These are phyloP conservation scores for Conticribra weissflogii DNA, from an alignment of 108 stramenopile genomes.

Conservation along the genomic window DNA sequence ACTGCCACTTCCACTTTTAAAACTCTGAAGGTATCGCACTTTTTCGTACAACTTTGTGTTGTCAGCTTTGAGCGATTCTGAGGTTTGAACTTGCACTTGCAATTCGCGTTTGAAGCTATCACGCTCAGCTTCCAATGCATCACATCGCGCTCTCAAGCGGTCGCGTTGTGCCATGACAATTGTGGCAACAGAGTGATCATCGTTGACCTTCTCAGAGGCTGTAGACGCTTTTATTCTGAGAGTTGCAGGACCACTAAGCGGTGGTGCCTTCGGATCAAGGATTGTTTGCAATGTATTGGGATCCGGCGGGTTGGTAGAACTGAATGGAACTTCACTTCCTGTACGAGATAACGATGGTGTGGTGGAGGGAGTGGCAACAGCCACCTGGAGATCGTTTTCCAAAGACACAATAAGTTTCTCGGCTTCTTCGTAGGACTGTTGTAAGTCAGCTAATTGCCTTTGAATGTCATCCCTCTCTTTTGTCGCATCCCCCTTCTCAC, in stretches of 20 bases:
- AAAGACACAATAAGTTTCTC: slow-evolving; percentile 71
- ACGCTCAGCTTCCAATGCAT: slow-evolving; percentile 82
- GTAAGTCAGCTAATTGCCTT: slow-evolving; percentile 44
- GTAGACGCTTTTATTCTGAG: slow-evolving; percentile 7
- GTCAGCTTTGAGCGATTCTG: slow-evolving; percentile 81
- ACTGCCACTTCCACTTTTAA: slow-evolving; percentile 36
- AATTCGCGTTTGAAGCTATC: slow-evolving; percentile 90
- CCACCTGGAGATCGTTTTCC: slow-evolving; percentile 79
- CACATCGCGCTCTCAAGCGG: slow-evolving; percentile 75
- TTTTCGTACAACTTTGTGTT: slow-evolving; percentile 92
- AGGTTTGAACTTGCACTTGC: slow-evolving; percentile 73
- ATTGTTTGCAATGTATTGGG: slow-evolving; percentile 67
- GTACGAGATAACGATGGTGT: slow-evolving; percentile 14
- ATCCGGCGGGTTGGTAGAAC: slow-evolving; percentile 31
- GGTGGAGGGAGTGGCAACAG: slow-evolving; percentile 58
- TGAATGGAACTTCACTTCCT: slow-evolving; percentile 29
- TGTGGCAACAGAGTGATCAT: slow-evolving; percentile 90
- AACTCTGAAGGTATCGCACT: slow-evolving; percentile 86
- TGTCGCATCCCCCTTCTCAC: slow-evolving; percentile 50
- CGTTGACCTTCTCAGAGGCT: slow-evolving; percentile 63
- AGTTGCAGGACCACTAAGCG: slow-evolving; percentile 30
- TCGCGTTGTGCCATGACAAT: slow-evolving; percentile 92
- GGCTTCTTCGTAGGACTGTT: slow-evolving; percentile 63
- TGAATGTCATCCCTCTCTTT: slow-evolving; percentile 53
- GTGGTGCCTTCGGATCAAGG: slow-evolving; percentile 68